A percentile compares a stretch with the other conserved stretches of the same genome.
These are phyloP conservation scores for Hyaloperonospora brassicae DNA, from an alignment of 352 stramenopile species.

Conservation along the genomic window DNA sequence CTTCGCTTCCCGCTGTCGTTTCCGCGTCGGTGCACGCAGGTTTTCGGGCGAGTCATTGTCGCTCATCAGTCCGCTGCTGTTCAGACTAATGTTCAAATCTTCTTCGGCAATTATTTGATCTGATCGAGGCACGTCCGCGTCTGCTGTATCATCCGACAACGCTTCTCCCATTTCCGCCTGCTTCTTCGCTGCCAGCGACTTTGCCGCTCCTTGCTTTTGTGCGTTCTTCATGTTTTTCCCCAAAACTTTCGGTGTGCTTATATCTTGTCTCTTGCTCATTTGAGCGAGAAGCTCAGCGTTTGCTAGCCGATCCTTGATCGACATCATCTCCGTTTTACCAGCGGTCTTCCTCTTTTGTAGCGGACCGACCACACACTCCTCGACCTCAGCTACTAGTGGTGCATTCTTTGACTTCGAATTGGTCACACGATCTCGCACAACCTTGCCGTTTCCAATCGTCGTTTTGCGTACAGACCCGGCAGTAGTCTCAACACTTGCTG, in stretches of 20 bases:
- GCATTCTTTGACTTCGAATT: slow-evolving; percentile 10
- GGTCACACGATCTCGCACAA: neutral
- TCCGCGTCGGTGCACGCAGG: slow-evolving; percentile 21
- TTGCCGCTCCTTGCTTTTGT: slow-evolving; percentile 27
- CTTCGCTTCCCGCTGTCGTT: slow-evolving; percentile 15
- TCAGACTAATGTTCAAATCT: slow-evolving; percentile 32
- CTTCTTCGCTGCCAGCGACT: slow-evolving; percentile 38
- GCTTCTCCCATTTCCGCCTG: slow-evolving; percentile 43
- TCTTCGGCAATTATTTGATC: slow-evolving; percentile 21
- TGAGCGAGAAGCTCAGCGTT: slow-evolving; percentile 44
- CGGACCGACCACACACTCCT: neutral
- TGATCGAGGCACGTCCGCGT: slow-evolving; percentile 4
- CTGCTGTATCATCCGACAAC: slow-evolving; percentile 14
- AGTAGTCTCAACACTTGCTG: slow-evolving; percentile 6
- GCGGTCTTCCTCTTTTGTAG: slow-evolving; percentile 13
- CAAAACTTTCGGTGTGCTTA: slow-evolving; percentile 57
- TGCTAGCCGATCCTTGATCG: slow-evolving; percentile 35
- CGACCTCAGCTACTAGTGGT: slow-evolving; percentile 4
- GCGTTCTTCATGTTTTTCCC: slow-evolving; percentile 41
- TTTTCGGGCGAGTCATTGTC: slow-evolving; percentile 28
- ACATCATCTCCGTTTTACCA: slow-evolving; percentile 27
- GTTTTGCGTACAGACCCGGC: slow-evolving; percentile 5
- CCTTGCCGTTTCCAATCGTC: slow-evolving; percentile 1
- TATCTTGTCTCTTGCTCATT: slow-evolving; percentile 50
- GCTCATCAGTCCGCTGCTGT: slow-evolving; percentile 27